Evolutionary conservation across 768 basidiomycete genomes (phyloP).

Genomic region (Porphyrellus cyaneotinctus): DNA sequence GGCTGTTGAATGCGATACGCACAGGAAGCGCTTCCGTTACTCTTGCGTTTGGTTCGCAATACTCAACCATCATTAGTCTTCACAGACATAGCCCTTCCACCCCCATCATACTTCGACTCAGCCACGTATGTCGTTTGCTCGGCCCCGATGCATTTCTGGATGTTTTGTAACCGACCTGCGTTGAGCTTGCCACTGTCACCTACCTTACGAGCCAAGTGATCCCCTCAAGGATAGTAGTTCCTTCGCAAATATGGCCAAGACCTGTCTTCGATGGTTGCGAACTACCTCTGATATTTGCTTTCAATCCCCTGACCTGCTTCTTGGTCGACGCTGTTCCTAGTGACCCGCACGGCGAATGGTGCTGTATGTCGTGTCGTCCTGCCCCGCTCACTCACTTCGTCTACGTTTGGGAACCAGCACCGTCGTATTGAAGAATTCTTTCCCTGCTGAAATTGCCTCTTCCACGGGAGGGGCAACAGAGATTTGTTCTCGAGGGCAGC

Average conservation of each 20-base stretch:
- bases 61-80: constrained; percentile 15
- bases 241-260: constrained; percentile 30
- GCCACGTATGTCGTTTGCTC: constrained; percentile 38
- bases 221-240: background rate
- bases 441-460: constrained; percentile 38
- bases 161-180: constrained; percentile 18
- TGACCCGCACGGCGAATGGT: constrained; percentile 9
- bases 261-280: constrained; percentile 20
- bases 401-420: constrained; percentile 11
- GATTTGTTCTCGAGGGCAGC: constrained; percentile 53
- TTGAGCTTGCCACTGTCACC: constrained; percentile 6
- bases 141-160: constrained; percentile 26
- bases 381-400: constrained; percentile 13
- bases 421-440: constrained; percentile 11
- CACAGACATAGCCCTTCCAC: constrained; percentile 19
- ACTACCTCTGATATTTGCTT: constrained; percentile 17
- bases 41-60: constrained; percentile 10
- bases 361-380: constrained; percentile 4
- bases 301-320: constrained; percentile 23
- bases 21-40: constrained; percentile 32
- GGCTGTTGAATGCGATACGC: constrained; percentile 29
- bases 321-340: constrained; percentile 6
- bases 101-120: constrained; percentile 16
- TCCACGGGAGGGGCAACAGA: constrained; percentile 48
- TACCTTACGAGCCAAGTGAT: constrained; percentile 1